Conservation (phyloP, 2,329 filamentous ascomycete species). For the Talaromyces rugulosus region DNA sequence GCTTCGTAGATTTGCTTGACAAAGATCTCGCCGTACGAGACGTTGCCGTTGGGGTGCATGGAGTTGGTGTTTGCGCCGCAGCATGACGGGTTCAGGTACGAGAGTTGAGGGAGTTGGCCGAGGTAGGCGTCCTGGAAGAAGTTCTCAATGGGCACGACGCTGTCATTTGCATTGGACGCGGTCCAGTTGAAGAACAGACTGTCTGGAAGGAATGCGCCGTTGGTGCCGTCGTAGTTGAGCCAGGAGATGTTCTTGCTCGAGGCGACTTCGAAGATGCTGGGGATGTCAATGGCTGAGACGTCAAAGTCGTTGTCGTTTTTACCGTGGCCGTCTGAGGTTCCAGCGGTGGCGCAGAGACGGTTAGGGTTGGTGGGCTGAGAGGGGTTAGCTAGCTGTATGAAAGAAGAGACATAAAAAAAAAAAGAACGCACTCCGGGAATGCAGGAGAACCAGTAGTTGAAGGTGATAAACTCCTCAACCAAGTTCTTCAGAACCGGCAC, state of each 20-base stretch:
- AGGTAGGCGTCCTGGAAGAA: constrained; percentile 32
- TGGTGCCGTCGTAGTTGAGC: constrained; percentile 34
- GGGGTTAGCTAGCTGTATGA: constrained; percentile 10
- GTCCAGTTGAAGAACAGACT: constrained; percentile 34
- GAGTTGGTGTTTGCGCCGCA: constrained; percentile 33
- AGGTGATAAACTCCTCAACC: constrained; percentile 39
- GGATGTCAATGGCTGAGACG: constrained; percentile 26
- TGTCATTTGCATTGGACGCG: constrained; percentile 22
- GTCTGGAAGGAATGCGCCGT: constrained; percentile 25
- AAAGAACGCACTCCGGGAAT: constrained; percentile 37
- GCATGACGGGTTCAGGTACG: constrained; percentile 38
- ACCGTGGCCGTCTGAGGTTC: constrained; percentile 31
- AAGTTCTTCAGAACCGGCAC: constrained; percentile 39
- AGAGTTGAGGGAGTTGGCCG: constrained; percentile 30
- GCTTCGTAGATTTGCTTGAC: constrained; percentile 36
- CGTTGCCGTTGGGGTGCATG: constrained; percentile 29
- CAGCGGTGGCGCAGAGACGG: constrained; percentile 29
- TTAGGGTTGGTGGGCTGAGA: constrained; percentile 43
- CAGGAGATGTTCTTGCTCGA: constrained; percentile 29
- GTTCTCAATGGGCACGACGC: constrained; percentile 25
- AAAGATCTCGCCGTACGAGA: constrained; percentile 33
- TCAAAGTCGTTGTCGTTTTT: constrained; percentile 28
- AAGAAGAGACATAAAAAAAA: not conserved
- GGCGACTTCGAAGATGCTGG: constrained; percentile 39
- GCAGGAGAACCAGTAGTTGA: constrained; percentile 45